Conservation (phyloP, 495 filamentous ascomycete genomes). For the Lindgomyces ingoldianus region DNA sequence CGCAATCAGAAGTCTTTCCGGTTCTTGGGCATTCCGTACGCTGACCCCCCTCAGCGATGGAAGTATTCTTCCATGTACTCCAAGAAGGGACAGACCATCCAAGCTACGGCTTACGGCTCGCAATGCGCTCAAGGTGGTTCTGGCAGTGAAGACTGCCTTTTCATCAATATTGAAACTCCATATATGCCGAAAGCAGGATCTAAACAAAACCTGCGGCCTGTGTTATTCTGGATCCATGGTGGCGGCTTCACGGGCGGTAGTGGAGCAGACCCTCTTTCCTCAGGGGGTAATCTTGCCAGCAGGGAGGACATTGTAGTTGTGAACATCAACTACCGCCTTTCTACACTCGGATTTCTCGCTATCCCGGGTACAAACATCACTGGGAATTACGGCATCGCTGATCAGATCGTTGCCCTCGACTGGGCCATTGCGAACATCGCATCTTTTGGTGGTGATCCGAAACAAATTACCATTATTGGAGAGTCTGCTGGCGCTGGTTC, state of each 20-base stretch:
- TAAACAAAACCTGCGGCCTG: constrained; percentile 44
- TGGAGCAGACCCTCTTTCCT: constrained; percentile 45
- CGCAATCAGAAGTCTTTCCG: constrained; percentile 57
- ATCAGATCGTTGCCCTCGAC: constrained; percentile 33
- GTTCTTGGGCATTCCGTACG: constrained; percentile 56
- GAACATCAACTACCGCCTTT: constrained; percentile 42
- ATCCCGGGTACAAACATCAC: constrained; percentile 34
- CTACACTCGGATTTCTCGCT: constrained; percentile 35
- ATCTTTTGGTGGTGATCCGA: constrained; percentile 33
- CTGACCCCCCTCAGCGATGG: constrained; percentile 51
- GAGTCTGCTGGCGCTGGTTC: constrained; percentile 34
- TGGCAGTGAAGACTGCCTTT: constrained; percentile 51
- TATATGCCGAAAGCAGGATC: constrained; percentile 46
- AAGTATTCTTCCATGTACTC: constrained; percentile 50
- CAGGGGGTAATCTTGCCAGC: constrained; percentile 44
- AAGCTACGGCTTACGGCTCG: constrained; percentile 49
- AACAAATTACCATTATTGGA: constrained; percentile 32
- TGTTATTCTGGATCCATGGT: constrained; percentile 54
- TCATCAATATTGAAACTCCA: constrained; percentile 50
- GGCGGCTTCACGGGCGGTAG: constrained; percentile 51
- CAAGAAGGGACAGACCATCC: constrained; percentile 48
- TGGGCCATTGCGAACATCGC: constrained; percentile 35
- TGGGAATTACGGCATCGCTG: constrained; percentile 36
- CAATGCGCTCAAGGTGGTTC: constrained; percentile 50
- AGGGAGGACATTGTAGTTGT: constrained; percentile 44